These are phyloP conservation scores for Talaromyces sp. DNA, from an alignment of 2,329 filamentous ascomycete species.

Conservation along the genomic window DNA sequence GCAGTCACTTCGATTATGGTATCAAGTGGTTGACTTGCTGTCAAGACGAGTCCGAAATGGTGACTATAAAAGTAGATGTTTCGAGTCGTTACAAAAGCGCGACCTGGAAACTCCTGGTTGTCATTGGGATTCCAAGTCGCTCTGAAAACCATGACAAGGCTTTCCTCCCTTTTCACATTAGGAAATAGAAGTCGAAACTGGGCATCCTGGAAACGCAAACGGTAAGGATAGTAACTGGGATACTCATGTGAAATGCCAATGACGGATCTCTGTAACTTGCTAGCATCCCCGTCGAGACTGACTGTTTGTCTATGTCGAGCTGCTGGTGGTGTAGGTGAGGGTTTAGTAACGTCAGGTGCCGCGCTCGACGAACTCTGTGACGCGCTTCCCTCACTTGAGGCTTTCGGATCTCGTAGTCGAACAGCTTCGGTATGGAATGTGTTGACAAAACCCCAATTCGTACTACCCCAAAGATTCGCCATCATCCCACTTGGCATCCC, in stretches of 20 bases:
- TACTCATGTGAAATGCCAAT: slow-evolving; percentile 52
- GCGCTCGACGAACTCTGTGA: slow-evolving; percentile 25
- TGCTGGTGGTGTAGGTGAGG: slow-evolving; percentile 28
- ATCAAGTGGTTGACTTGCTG: slow-evolving; percentile 72
- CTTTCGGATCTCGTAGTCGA: slow-evolving; percentile 32
- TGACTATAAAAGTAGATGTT: slow-evolving; percentile 97
- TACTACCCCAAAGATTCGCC: slow-evolving; percentile 92
- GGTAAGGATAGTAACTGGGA: slow-evolving; percentile 74
- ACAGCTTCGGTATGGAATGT: slow-evolving; percentile 58
- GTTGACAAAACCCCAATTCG: slow-evolving; percentile 72
- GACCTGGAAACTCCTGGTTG: slow-evolving; percentile 74
- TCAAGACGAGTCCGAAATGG: slow-evolving; percentile 84
- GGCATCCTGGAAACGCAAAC: slow-evolving; percentile 81
- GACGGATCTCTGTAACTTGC: slow-evolving; percentile 36
- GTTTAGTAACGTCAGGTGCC: slow-evolving; percentile 30
- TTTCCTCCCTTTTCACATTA: slow-evolving; percentile 71
- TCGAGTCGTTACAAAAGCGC: slow-evolving; percentile 82
- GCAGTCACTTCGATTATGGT: slow-evolving; percentile 85
- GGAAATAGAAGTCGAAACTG: slow-evolving; percentile 94
- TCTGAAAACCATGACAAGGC: slow-evolving; percentile 85
- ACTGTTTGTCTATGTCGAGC: slow-evolving; percentile 56
- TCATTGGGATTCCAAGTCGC: slow-evolving; percentile 82
- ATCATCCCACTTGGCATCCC: slow-evolving; percentile 80
- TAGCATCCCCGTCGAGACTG: slow-evolving; percentile 52
- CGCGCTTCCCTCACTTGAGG: slow-evolving; percentile 23